Conservation (phyloP, 2,329 filamentous ascomycete species). For the Harringtonia lauricola region DNA sequence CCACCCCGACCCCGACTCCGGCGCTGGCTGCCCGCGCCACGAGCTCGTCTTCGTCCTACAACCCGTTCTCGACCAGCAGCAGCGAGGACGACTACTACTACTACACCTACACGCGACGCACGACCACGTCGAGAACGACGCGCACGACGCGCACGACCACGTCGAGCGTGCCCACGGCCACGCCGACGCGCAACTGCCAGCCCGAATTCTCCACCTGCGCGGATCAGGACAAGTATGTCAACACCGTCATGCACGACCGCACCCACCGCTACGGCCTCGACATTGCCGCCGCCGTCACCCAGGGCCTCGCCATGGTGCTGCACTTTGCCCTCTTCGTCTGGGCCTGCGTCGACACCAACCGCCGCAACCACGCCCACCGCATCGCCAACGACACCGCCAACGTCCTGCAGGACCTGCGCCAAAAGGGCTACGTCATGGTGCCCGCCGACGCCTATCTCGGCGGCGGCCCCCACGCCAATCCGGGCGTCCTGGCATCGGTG, state of each 20-base stretch:
- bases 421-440: conserved; percentile 8
- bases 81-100: background rate
- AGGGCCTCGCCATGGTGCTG: conserved; percentile 32
- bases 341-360: conserved; percentile 12
- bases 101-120: too few species aligned
- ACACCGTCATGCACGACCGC: conserved; percentile 3
- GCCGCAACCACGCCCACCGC: background rate
- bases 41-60: too few species aligned
- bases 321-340: conserved; percentile 18
- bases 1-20: too few species aligned
- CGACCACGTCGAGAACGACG: background rate
- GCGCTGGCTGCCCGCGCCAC: too few species aligned
- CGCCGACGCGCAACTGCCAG: conserved; percentile 3
- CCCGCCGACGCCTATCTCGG: background rate
- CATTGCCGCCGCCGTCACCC: conserved; percentile 15
- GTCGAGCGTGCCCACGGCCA: background rate
- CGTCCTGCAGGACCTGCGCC: conserved; percentile 7
- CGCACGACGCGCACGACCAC: background rate
- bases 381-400: background rate
- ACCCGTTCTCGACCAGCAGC: too few species aligned
- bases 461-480: too few species aligned
- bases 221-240: conserved; percentile 10
- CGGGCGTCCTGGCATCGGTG: too few species aligned
- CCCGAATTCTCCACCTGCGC: conserved; percentile 6
- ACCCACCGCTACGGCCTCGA: background rate